phyloP scores from a whole-genome alignment of 148 eudicot genomes.

The Vaccinium darrowii region DNA sequence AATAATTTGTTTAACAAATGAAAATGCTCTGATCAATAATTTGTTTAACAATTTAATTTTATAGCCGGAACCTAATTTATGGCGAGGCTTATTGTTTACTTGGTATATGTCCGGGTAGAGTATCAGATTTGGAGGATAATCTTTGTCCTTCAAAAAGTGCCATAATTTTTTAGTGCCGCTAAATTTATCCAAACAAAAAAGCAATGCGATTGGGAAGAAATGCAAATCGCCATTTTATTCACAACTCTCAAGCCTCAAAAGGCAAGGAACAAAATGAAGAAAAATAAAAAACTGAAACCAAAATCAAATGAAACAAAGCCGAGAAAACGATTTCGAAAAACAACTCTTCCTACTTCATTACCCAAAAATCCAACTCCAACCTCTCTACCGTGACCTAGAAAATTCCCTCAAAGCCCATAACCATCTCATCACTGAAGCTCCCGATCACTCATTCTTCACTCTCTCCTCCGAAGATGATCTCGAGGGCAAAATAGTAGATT shows the following conservation, averaged over 20 bases:
- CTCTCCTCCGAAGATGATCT: conserved; percentile 34
- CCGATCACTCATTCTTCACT: conserved; percentile 16
- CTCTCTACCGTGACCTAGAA: background rate
- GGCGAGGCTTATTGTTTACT: no score
- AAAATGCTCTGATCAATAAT: background rate
- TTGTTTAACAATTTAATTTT: no score
- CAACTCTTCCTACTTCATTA: background rate
- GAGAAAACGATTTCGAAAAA: background rate
- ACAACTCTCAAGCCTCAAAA: background rate
- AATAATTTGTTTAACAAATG: no score
- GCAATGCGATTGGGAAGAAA: background rate
- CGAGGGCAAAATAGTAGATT: conserved; percentile 58
- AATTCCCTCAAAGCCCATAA: conserved; percentile 26
- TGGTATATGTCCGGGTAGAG: no score
- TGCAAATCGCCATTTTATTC: background rate
- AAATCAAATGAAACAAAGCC: background rate
- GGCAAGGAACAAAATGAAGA: background rate
- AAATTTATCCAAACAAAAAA: background rate
- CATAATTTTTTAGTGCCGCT: no score
- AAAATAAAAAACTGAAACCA: background rate
- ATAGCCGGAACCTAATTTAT: no score
- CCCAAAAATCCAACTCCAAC: background rate
- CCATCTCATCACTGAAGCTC: conserved; percentile 31
- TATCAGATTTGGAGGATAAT: no score
- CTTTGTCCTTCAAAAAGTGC: no score